These are phyloP conservation scores for Irpex lacteus DNA, from an alignment of 1,284 basidiomycete genomes.

Conservation along the genomic window DNA sequence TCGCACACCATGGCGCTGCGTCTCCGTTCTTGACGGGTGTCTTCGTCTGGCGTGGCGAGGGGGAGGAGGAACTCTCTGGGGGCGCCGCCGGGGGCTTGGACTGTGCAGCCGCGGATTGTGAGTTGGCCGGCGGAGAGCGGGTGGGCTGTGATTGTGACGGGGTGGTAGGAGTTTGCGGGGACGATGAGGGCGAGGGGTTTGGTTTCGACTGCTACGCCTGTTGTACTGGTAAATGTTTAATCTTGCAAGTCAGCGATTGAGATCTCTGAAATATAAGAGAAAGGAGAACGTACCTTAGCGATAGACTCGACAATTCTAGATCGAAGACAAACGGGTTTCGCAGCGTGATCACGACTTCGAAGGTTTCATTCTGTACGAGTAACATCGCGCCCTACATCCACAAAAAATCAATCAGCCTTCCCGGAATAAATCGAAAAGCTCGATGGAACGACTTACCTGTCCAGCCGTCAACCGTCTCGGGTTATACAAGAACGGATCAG, in stretches of 20 bases:
- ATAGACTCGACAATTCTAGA: constrained; percentile 79
- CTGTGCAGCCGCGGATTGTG: constrained; percentile 72
- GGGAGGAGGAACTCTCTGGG: constrained; percentile 77
- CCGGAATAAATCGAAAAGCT: too few relatives aligned
- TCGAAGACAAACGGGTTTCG: constrained; percentile 91
- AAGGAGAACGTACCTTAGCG: constrained; percentile 61
- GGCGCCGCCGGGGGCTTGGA: constrained; percentile 75
- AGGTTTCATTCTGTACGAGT: constrained; percentile 79
- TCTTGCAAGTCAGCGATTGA: not conserved
- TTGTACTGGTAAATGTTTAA: constrained; percentile 53
- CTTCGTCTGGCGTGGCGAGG: constrained; percentile 69
- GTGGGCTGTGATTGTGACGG: constrained; percentile 69
- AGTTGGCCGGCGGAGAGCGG: constrained; percentile 69
- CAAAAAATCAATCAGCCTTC: not conserved
- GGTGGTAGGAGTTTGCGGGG: constrained; percentile 73
- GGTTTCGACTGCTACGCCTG: constrained; percentile 75
- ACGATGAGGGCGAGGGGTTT: constrained; percentile 58
- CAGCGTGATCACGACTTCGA: constrained; percentile 84
- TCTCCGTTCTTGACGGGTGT: constrained; percentile 56
- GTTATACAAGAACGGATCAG: constrained; percentile 88
- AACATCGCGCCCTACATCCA: constrained; percentile 49
- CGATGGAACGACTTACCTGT: constrained; percentile 27
- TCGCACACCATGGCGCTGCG: constrained; percentile 62
- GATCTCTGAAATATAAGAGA: not conserved
- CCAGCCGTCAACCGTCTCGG: constrained; percentile 61